Evolutionary conservation across 495 filamentous ascomycete genomes (phyloP), one percentile per base, ranked within the genome.

Genomic region (Neurospora sp.): DNA sequence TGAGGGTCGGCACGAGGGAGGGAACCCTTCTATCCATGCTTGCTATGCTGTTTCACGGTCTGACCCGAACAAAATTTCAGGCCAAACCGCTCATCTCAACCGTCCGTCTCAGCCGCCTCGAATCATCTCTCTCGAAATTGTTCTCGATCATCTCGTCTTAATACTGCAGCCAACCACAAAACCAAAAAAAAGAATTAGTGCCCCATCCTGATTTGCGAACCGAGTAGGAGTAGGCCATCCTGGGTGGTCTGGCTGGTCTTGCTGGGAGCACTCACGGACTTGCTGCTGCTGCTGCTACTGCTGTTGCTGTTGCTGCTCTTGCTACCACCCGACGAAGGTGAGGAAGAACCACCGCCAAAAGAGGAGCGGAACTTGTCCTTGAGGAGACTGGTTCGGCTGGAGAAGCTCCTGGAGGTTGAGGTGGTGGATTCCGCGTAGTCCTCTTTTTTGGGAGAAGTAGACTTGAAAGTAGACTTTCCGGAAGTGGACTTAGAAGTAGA

Each of bases 321-420:
- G 73, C 11, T 53, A 1, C 5, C 46, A 31, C 27, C 27, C 27
- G 27, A 69, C 3, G 48, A 22, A 5, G 74, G 73, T 0, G 73
- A 65, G 0, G 61, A 39, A 0, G 71, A 38, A n/a, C 27, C 27
- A 31, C 27, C 27, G 0, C 31, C 40, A 3, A 8, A 38, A 20
- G 42, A 40, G 22, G 42, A 41, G 61, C 68, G 71, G 68, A 74
- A 4, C 41, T 75, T 76, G 31, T 71, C 68, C 71, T 77, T 80
- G 59, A 76, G 74, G 11, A 75, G 73, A 53, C 68, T n/a, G 9
- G 74, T n/a, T 31, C 72, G 74, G 73, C 73, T 76, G 35, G 75
- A 76, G 65, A 76, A 70, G 68, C 76, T 31, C 27, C 27, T 73
- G 11, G 73, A 70, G 39, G 72, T 38, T 27, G 46, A 73, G 37